Evolutionary conservation across 176 grass and related monocot genomes (phyloP), one percentile per base, ranked within the genome.

Genomic region (Oryza rufipogon): DNA sequence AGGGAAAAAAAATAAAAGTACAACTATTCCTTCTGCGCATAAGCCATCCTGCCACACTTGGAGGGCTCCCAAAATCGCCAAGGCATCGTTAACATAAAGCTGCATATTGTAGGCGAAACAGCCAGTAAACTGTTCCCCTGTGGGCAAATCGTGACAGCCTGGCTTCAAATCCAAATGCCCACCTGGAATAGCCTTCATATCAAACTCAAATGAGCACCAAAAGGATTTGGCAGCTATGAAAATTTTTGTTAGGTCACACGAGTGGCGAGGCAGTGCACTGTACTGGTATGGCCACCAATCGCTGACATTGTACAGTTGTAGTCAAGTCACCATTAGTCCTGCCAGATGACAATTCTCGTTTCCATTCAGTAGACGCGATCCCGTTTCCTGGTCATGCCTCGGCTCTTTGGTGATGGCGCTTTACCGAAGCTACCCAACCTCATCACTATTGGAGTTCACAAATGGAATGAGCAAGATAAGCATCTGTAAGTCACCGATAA

Each of bases 401-500:
- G 71, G n/a, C 71, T 84, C 68, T 82, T 89, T 25, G 92, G 88
- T 7, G 92, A 98, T 32, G 92, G 87, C 15, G 81, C 73, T 89
- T 91, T 98, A 80, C 87, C 92, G 79, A 83, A 80, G 36, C 86
- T 84, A 63, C 86, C 54, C 23, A 68, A 89, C 64, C 90, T 88
- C 87, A 95, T 89, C 72, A 91, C 91, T 92, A 83, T 60, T 12
- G 38, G 17, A 85, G 74, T 83, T 64, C 52, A 82, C 22, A 84
- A 39, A 83, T 76, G 68, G 39, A 51, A 25, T 25, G 25, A 45
- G 39, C 20, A 45, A 25, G 34, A 46, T 34, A 52, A 14, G 2
- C 9, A 79, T 73, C 46, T 10, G 11, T 30, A 64, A 64, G 9
- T 3, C 1, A 66, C 22, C 19, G 9, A 56, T 15, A 19, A 51